Percentiles rank a stretch among this genome's conserved stretches.
Evolutionary conservation across 2,329 filamentous ascomycete species (phyloP).

Genomic region (Pseudogymnoascus sp.): DNA sequence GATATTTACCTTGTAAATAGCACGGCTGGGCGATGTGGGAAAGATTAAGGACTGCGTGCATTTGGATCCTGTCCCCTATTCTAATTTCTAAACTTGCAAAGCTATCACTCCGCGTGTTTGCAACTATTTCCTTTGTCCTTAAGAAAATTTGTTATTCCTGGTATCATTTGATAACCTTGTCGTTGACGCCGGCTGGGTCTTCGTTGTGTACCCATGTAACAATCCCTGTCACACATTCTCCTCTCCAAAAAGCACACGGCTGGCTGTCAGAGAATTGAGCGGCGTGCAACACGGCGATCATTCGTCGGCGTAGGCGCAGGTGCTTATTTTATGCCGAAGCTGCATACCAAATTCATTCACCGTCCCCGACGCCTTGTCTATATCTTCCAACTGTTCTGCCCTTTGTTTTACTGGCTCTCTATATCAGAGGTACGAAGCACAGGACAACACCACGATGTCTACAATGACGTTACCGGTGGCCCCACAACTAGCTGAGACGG

Average conservation of each 20-base stretch:
- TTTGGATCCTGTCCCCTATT: neutral
- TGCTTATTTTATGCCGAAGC: slow-evolving; percentile 4
- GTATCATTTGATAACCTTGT: neutral
- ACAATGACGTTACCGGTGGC: slow-evolving; percentile 25
- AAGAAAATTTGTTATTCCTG: neutral
- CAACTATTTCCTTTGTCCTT: neutral
- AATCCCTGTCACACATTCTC: neutral
- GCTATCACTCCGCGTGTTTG: neutral
- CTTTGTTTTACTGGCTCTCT: neutral
- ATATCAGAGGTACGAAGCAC: neutral
- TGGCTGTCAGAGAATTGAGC: slow-evolving; percentile 1
- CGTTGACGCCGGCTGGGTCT: neutral
- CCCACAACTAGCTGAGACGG: slow-evolving; percentile 12
- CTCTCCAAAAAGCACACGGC: neutral
- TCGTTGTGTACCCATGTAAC: neutral
- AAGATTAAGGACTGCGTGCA: neutral
- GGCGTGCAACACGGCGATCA: slow-evolving; percentile 4
- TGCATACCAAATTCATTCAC: neutral
- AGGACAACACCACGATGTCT: slow-evolving; percentile 18
- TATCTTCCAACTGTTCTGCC: neutral
- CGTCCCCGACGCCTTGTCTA: neutral
- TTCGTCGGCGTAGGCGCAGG: neutral
- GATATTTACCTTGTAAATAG: neutral
- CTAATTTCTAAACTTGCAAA: neutral
- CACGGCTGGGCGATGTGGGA: neutral